phyloP scores from a whole-genome alignment of 2,329 filamentous ascomycete genomes.

The Aspergillus eucalypticola region DNA sequence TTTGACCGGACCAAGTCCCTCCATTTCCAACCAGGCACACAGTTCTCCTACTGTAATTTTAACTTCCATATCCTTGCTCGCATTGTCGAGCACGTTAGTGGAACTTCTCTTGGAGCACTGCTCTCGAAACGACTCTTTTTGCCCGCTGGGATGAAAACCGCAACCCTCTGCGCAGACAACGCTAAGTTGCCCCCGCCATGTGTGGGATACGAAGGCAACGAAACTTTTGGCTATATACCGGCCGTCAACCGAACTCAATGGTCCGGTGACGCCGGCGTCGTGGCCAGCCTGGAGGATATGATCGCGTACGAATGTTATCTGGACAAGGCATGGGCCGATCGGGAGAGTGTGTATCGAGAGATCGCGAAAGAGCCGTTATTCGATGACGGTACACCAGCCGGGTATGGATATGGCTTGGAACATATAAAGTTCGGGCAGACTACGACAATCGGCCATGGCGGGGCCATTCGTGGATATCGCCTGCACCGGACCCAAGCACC shows the following conservation, averaged over 20 bases:
- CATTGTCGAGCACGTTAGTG: slow-evolving; percentile 42
- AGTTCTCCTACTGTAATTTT: slow-evolving; percentile 48
- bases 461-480: slow-evolving; percentile 46
- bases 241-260: slow-evolving; percentile 48
- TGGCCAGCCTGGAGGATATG: slow-evolving; percentile 49
- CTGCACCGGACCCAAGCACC: slow-evolving; percentile 40
- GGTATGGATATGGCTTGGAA: slow-evolving; percentile 42
- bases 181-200: slow-evolving; percentile 40
- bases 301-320: slow-evolving; percentile 48
- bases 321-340: slow-evolving; percentile 33
- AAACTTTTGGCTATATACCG: slow-evolving; percentile 38
- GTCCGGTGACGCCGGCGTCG: slow-evolving; percentile 50
- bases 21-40: slow-evolving; percentile 47
- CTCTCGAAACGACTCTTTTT: slow-evolving; percentile 42
- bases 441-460: slow-evolving; percentile 41
- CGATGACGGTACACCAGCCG: slow-evolving; percentile 36
- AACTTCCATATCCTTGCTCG: slow-evolving; percentile 46
- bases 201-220: slow-evolving; percentile 48
- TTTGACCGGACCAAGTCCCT: slow-evolving; percentile 37
- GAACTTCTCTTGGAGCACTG: slow-evolving; percentile 37
- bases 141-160: slow-evolving; percentile 47
- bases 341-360: slow-evolving; percentile 37
- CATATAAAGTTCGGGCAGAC: slow-evolving; percentile 29
- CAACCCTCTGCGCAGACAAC: slow-evolving; percentile 41
- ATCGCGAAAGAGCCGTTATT: slow-evolving; percentile 32